These are phyloP conservation scores for Leccinum fibrillosum DNA, from an alignment of 768 basidiomycete genomes.

Conservation along the genomic window DNA sequence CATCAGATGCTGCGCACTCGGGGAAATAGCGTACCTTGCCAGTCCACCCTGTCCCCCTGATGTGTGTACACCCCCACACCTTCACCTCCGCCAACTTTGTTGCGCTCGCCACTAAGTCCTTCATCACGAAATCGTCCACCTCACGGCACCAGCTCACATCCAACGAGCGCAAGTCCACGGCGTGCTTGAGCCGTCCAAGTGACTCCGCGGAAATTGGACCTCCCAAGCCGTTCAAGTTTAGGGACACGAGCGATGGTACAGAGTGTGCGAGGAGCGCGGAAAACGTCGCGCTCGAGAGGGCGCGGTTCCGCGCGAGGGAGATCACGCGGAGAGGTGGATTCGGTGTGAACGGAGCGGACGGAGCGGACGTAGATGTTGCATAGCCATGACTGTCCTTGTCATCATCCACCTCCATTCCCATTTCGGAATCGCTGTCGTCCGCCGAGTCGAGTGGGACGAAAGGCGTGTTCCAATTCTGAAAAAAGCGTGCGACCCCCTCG, in stretches of 20 bases:
- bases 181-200: conserved; percentile 37
- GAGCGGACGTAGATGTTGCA: neutral
- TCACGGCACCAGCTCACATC: conserved; percentile 86
- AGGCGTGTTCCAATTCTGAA: conserved; percentile 47
- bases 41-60: conserved; percentile 43
- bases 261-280: conserved; percentile 66
- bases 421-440: conserved; percentile 8
- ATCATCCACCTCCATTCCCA: conserved; percentile 20
- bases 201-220: conserved; percentile 50
- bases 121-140: conserved; percentile 79
- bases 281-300: conserved; percentile 53
- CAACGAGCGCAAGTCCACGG: conserved; percentile 48
- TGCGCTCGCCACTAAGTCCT: conserved; percentile 55
- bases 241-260: conserved; percentile 48
- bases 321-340: conserved; percentile 50
- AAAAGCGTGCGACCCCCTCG: conserved; percentile 65
- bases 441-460: conserved; percentile 5
- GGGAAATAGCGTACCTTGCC: conserved; percentile 36
- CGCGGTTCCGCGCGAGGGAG: conserved; percentile 62
- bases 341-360: conserved; percentile 11
- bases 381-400: neutral
- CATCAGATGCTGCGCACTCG: neutral
- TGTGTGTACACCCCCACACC: conserved; percentile 53
- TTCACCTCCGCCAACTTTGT: conserved; percentile 41
- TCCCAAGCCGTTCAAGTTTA: conserved; percentile 78